phyloP scores from a whole-genome alignment of 352 stramenopile genomes.

The Halophytophthora polymorphica region DNA sequence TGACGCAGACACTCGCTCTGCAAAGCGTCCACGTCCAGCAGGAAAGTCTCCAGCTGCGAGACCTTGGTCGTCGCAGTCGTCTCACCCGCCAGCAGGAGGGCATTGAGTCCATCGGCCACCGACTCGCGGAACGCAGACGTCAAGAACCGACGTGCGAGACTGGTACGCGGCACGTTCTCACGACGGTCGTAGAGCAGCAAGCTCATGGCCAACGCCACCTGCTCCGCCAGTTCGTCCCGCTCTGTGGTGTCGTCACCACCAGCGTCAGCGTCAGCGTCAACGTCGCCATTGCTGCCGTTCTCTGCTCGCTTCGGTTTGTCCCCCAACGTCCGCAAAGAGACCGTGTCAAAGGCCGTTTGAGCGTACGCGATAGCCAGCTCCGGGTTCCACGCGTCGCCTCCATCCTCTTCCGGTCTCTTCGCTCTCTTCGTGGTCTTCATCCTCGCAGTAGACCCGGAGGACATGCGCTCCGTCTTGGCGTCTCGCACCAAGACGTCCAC shows the following conservation, averaged over 20 bases:
- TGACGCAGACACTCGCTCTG: slow-evolving; percentile 32
- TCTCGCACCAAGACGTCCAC: slow-evolving; percentile 32
- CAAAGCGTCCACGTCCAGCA: slow-evolving; percentile 27
- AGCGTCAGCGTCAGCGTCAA: too few species aligned
- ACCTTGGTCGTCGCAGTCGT: slow-evolving; percentile 1
- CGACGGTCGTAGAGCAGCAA: slow-evolving; percentile 33
- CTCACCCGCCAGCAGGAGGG: slow-evolving; percentile 19
- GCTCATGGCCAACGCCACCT: slow-evolving; percentile 29
- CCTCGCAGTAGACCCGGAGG: too few species aligned
- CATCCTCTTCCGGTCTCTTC: not conserved
- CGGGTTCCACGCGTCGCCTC: slow-evolving; percentile 23
- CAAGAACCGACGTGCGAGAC: slow-evolving; percentile 29
- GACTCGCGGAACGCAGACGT: slow-evolving; percentile 34
- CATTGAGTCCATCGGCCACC: slow-evolving; percentile 42
- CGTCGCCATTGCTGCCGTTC: not conserved
- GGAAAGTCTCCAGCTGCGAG: slow-evolving; percentile 38
- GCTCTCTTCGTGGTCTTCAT: slow-evolving; percentile 1
- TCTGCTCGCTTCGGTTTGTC: slow-evolving; percentile 20
- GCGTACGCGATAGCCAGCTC: slow-evolving; percentile 36
- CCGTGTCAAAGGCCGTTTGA: slow-evolving; percentile 22
- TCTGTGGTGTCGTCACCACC: slow-evolving; percentile 1
- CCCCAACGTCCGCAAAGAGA: slow-evolving; percentile 6
- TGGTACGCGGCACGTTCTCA: slow-evolving; percentile 24
- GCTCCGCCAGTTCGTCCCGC: slow-evolving; percentile 2
- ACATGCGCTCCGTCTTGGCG: slow-evolving; percentile 1